A percentile compares a stretch with the other conserved stretches of the same genome.
These are phyloP conservation scores for Tricholoma hemisulphureum DNA, from an alignment of 768 basidiomycete genomes.

Conservation along the genomic window DNA sequence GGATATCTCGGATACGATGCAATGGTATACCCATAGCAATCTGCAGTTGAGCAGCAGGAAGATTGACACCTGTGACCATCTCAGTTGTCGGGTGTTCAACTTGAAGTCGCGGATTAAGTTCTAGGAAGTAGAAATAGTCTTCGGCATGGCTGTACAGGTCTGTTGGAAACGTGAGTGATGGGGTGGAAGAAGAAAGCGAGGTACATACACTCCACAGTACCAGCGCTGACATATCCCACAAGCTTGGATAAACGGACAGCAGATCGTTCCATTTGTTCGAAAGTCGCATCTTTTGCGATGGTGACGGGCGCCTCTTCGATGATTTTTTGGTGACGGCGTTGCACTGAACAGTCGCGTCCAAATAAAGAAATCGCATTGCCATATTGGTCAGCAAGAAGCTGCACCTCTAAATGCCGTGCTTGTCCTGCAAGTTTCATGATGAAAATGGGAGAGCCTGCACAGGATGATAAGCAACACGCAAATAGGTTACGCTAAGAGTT, in stretches of 20 bases:
- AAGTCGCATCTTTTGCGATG: constrained; percentile 87
- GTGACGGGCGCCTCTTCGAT: constrained; percentile 99
- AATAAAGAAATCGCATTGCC: constrained; percentile 99
- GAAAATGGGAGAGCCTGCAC: constrained; percentile 91
- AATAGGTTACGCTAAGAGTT: constrained; percentile 18
- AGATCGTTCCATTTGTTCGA: constrained; percentile 97
- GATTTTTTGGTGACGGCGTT: constrained; percentile 99
- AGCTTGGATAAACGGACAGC: constrained; percentile 99
- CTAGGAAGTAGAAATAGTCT: constrained; percentile 95
- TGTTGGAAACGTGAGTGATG: constrained; percentile 27
- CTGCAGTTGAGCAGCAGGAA: constrained; percentile 96
- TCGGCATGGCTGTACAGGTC: constrained; percentile 95
- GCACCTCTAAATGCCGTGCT: constrained; percentile 96
- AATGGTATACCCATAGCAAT: constrained; percentile 98
- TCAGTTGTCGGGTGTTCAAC: constrained; percentile 99
- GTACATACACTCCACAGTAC: constrained; percentile 90
- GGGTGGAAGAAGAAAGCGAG: constrained; percentile 1
- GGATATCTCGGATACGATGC: constrained; percentile 93
- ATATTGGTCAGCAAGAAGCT: constrained; percentile 98
- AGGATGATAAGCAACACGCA: constrained; percentile 9
- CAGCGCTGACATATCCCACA: constrained; percentile 98
- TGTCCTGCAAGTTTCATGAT: constrained; percentile 99
- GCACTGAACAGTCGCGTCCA: constrained; percentile 98
- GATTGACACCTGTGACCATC: constrained; percentile 99
- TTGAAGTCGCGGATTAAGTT: constrained; percentile 98